Conservation (phyloP, 306 rosid genomes). For the Acacia melanoxylon region DNA sequence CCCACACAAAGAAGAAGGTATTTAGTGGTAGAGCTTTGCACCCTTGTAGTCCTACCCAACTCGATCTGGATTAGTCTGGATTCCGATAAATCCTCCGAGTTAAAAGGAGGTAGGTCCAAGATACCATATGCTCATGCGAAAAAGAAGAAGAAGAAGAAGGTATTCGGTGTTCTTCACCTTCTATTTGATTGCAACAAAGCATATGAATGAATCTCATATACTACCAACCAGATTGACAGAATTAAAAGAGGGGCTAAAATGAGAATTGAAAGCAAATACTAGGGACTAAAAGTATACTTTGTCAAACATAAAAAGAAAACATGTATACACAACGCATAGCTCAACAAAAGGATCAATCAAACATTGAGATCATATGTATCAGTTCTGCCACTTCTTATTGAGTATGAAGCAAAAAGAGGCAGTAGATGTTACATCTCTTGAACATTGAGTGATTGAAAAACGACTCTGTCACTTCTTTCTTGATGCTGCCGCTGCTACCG, state of each 20-base stretch:
- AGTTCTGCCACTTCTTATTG: conserved; percentile 15
- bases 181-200: not conserved
- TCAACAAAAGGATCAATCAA: conserved; percentile 3
- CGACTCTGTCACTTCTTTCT: conserved; percentile 53
- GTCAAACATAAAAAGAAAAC: not conserved
- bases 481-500: conserved; percentile 68
- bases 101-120: no score
- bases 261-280: not conserved
- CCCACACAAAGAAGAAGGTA: not conserved
- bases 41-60: no score
- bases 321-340: not conserved
- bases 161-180: not conserved
- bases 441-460: conserved; percentile 14
- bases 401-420: conserved; percentile 9
- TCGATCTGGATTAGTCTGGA: no score
- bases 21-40: no score
- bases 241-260: not conserved
- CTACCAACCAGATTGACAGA: not conserved
- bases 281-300: not conserved
- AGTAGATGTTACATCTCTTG: conserved; percentile 24
- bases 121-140: no score
- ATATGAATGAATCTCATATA: not conserved
- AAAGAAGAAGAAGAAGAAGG: not conserved
- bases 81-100: no score
- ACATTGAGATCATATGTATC: not conserved